Evolutionary conservation across 2,329 filamentous ascomycete genomes (phyloP).

Genomic region (Aspergillus piperis): DNA sequence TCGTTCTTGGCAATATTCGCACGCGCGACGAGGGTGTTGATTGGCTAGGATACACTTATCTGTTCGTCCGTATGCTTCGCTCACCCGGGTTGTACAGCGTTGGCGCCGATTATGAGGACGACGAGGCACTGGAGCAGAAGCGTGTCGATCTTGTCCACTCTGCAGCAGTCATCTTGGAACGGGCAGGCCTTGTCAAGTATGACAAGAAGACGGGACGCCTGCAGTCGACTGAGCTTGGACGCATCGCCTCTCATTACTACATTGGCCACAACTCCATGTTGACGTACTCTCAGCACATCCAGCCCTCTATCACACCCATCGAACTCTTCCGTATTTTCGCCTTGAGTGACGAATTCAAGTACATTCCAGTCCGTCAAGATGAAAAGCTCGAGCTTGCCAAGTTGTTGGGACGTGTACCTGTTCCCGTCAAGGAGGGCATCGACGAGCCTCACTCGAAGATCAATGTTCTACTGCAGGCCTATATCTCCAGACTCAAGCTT

Average conservation of each 20-base stretch:
- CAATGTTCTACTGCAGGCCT: constrained; percentile 94
- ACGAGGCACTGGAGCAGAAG: constrained; percentile 89
- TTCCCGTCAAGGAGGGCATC: constrained; percentile 96
- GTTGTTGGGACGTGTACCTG: constrained; percentile 82
- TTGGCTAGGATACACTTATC: constrained; percentile 97
- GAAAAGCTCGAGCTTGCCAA: constrained; percentile 97
- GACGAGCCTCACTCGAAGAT: constrained; percentile 98
- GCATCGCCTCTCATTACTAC: constrained; percentile 97
- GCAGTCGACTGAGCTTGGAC: constrained; percentile 88
- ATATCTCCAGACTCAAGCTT: constrained; percentile 90
- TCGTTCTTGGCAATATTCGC: constrained; percentile 91
- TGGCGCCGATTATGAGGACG: constrained; percentile 91
- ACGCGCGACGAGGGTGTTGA: constrained; percentile 95
- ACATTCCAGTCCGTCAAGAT: constrained; percentile 94
- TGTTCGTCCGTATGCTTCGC: constrained; percentile 96
- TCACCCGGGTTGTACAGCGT: constrained; percentile 95
- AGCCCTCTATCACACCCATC: constrained; percentile 88
- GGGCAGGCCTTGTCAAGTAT: constrained; percentile 87
- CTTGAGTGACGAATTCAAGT: constrained; percentile 97
- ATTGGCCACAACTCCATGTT: constrained; percentile 96
- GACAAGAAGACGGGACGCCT: constrained; percentile 89
- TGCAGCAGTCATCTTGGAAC: constrained; percentile 82
- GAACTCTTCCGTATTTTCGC: constrained; percentile 97
- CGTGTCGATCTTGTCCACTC: constrained; percentile 97
- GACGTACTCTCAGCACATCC: constrained; percentile 93